Evolutionary conservation across 179 eudicot genomes (phyloP).

Genomic region (Actinidia chinensis): DNA sequence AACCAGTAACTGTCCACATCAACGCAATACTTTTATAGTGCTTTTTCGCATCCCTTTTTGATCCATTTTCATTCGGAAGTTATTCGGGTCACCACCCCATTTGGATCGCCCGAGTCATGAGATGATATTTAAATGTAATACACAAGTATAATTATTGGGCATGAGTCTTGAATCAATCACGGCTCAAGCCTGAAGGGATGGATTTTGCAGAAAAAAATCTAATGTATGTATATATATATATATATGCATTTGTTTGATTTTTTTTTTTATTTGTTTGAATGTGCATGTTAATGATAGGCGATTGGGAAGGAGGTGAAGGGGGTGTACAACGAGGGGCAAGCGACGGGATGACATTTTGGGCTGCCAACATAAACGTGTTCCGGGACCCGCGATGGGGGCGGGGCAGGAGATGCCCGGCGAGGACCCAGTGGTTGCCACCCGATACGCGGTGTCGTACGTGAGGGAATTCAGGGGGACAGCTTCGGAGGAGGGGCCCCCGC

Average conservation of each 20-base stretch:
- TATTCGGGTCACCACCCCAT: too few relatives aligned
- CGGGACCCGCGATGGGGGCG: slow-evolving; percentile 98
- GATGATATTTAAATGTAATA: too few relatives aligned
- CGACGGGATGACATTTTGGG: slow-evolving; percentile 90
- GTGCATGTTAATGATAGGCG: slow-evolving; percentile 33
- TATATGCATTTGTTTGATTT: not conserved
- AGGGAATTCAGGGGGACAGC: slow-evolving; percentile 78
- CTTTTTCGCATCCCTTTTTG: too few relatives aligned
- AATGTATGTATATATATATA: too few relatives aligned
- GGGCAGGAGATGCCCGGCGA: slow-evolving; percentile 94
- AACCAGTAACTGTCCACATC: too few relatives aligned
- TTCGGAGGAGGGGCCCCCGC: slow-evolving; percentile 46
- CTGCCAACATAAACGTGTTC: slow-evolving; percentile 87
- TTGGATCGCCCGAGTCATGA: too few relatives aligned
- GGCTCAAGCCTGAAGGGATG: too few relatives aligned
- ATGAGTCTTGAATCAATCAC: too few relatives aligned
- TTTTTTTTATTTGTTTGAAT: not conserved
- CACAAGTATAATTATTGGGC: too few relatives aligned
- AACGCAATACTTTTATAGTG: too few relatives aligned
- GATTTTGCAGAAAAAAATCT: too few relatives aligned
- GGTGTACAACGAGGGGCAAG: slow-evolving; percentile 83
- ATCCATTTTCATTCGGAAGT: too few relatives aligned
- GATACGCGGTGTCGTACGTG: slow-evolving; percentile 66
- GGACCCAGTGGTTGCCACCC: slow-evolving; percentile 66
- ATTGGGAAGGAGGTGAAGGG: slow-evolving; percentile 85